Base-by-base conservation (phyloP, 73 alveolate species). In the Loxodes magnus region DNA sequence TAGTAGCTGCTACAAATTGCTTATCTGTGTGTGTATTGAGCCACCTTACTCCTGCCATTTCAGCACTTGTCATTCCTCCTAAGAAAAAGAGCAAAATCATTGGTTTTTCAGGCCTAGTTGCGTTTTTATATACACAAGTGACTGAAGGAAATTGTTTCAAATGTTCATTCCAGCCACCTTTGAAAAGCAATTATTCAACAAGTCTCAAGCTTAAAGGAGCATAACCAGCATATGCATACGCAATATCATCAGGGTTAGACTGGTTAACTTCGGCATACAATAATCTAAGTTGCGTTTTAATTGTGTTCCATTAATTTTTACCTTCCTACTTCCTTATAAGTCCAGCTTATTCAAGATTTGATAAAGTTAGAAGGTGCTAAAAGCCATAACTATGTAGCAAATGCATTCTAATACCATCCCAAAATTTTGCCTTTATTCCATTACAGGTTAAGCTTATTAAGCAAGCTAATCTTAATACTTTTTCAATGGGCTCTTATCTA, bases 61-160 rank as follows among this genome's bases (percentile, higher is more conserved):
- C 94, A 0, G 85, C 89, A 60, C 51, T 75, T 43, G 94, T 80
- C 17, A 80, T 62, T 17, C 94, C 94, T 4, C 94, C 94, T 29
- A 80, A 33, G 37, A 76, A 63, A 26, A 74, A 77, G 2, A 38
- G 57, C 15, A 73, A 43, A 44, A 80, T 62, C 33, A 36, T 51
- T 51, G 69, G 61, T 39, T 37, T 49, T 28, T 73, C 76, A 1
- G 33, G 15, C 19, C 4, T n/a, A n/a, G n/a, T n/a, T n/a, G n/a
- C n/a, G n/a, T n/a, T n/a, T n/a, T n/a, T 50, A 30, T 21, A 33
- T 19, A 35, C 51, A 15, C 21, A 25, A 31, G 26, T 27, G 19
- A 56, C 19, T 7, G 46, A 34, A 7, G 43, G 44, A 21, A 64
- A 12, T n/a, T 33, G 43, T 52, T 56, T 52, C 14, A 64, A 27